Evolutionary conservation across 129 eudicot genomes (phyloP).

Genomic region (Oenanthe sinensis): DNA sequence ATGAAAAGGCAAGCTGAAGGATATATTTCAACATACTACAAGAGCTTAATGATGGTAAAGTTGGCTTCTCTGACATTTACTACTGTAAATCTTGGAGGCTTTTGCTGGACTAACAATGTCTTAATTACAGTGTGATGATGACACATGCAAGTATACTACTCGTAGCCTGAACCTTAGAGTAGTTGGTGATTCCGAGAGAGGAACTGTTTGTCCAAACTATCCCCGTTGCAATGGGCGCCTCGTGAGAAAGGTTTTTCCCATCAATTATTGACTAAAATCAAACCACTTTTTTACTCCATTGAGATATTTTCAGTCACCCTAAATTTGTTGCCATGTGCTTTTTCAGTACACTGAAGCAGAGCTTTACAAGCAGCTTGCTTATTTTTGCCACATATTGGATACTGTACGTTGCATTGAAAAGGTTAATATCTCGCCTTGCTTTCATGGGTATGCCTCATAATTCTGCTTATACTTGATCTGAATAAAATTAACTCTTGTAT

Average conservation of each 20-base stretch:
- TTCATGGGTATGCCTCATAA: neutral
- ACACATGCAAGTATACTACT: conserved; percentile 77
- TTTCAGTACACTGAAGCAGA: conserved; percentile 78
- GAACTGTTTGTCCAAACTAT: conserved; percentile 88
- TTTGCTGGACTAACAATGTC: neutral
- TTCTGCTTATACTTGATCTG: neutral
- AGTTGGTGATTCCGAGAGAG: conserved; percentile 81
- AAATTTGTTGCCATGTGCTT: conserved; percentile 2
- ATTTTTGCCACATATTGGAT: conserved; percentile 76
- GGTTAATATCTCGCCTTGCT: conserved; percentile 25
- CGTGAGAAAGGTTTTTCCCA: conserved; percentile 55
- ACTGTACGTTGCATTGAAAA: conserved; percentile 70
- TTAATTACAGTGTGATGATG: conserved; percentile 82
- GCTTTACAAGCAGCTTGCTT: conserved; percentile 81
- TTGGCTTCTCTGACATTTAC: neutral
- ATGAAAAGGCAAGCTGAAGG: conserved; percentile 81
- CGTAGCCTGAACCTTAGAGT: conserved; percentile 87
- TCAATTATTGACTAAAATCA: neutral
- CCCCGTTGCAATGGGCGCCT: conserved; percentile 89
- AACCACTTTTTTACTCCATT: neutral
- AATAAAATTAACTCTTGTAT: neutral
- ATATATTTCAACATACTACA: conserved; percentile 75
- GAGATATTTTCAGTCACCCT: neutral
- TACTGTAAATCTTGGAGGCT: neutral
- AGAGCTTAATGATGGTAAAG: conserved; percentile 80